Evolutionary conservation across 495 filamentous ascomycete species (phyloP).

Genomic region (Daldinia loculata): DNA sequence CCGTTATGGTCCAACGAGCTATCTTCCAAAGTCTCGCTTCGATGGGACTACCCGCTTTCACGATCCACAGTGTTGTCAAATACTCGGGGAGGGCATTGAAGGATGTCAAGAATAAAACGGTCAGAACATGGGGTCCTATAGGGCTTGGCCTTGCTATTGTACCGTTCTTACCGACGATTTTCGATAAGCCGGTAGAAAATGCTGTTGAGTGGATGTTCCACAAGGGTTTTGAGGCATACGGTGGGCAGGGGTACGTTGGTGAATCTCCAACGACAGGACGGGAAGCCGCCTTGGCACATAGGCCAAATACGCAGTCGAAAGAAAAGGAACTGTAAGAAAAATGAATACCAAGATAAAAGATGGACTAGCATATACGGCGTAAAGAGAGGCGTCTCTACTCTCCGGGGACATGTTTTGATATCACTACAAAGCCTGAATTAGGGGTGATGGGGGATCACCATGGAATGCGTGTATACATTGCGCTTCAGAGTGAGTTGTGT

Average conservation of each 20-base stretch:
- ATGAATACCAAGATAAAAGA: conserved; percentile 7
- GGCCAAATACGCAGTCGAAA: conserved; percentile 52
- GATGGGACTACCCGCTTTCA: conserved; percentile 95
- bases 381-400: conserved; percentile 20
- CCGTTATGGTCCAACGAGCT: conserved; percentile 88
- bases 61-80: conserved; percentile 89
- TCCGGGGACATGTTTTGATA: neutral
- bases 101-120: conserved; percentile 71
- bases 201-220: conserved; percentile 91
- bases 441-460: neutral
- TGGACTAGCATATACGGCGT: neutral
- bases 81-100: conserved; percentile 87
- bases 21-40: conserved; percentile 89
- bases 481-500: neutral
- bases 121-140: conserved; percentile 89
- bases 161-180: conserved; percentile 86
- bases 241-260: conserved; percentile 67
- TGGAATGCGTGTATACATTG: conserved; percentile 12
- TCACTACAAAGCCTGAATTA: conserved; percentile 1
- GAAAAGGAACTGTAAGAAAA: conserved; percentile 61
- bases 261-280: conserved; percentile 61
- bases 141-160: conserved; percentile 89
- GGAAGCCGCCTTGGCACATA: conserved; percentile 61
- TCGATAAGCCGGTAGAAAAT: conserved; percentile 92
- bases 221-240: conserved; percentile 73